Evolutionary conservation across 352 stramenopile species (phyloP).

Genomic region (Phytophthora cactorum): DNA sequence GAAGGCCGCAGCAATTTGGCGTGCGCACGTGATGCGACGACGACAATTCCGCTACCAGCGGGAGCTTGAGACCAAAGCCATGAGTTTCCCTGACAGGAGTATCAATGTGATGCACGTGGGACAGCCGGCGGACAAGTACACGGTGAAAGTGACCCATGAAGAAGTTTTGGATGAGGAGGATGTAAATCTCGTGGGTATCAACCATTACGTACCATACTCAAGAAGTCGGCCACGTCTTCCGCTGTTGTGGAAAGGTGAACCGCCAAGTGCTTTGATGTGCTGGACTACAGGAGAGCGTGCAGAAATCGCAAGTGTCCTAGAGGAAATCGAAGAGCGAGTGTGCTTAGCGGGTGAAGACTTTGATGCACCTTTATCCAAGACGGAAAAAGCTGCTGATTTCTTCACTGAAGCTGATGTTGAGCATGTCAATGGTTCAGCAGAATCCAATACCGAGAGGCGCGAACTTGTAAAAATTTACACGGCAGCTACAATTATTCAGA

Average conservation of each 20-base stretch:
- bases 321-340: conserved; percentile 37
- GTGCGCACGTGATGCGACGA: conserved; percentile 29
- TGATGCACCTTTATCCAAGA: conserved; percentile 11
- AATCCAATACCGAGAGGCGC: conserved; percentile 3
- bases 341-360: conserved; percentile 45
- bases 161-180: conserved; percentile 24
- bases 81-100: conserved; percentile 27
- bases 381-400: neutral
- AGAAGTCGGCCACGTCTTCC: conserved; percentile 26
- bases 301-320: conserved; percentile 18
- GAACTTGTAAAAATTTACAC: conserved; percentile 30
- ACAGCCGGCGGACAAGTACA: conserved; percentile 15
- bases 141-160: conserved; percentile 5
- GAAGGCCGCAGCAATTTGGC: conserved; percentile 55
- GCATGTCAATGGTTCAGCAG: neutral
- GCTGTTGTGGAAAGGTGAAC: conserved; percentile 30
- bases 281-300: conserved; percentile 28
- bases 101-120: conserved; percentile 37
- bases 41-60: conserved; percentile 26
- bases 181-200: conserved; percentile 26
- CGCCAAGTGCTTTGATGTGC: conserved; percentile 31
- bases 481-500: conserved; percentile 50
- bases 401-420: conserved; percentile 1
- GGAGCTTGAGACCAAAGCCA: conserved; percentile 20
- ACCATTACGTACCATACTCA: conserved; percentile 14